phyloP scores from a whole-genome alignment of 805 yeast genomes.

The Vanderwaltozyma verrucispora region DNA sequence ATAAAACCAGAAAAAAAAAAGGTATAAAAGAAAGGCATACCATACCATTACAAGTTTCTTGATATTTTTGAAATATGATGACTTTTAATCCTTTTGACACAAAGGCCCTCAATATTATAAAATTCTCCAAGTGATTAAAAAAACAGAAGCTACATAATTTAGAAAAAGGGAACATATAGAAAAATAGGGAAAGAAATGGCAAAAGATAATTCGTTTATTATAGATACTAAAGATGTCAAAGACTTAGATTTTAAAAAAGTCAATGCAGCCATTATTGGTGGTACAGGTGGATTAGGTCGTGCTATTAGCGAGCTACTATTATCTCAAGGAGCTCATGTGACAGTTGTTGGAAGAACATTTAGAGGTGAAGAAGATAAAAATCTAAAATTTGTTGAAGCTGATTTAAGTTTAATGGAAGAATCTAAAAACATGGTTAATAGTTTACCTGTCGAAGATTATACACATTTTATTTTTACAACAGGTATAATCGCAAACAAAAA shows the following conservation, averaged over 20 bases:
- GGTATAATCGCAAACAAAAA: slow-evolving; percentile 31
- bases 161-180: neutral
- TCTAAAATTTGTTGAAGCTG: slow-evolving; percentile 27
- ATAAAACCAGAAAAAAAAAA: no score
- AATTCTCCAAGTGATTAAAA: no score
- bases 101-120: no score
- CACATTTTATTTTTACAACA: slow-evolving; percentile 30
- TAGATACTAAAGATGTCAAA: slow-evolving; percentile 1
- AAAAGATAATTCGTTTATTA: slow-evolving; percentile 3
- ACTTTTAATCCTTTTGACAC: no score
- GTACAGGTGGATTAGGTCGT: slow-evolving; percentile 34
- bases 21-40: no score
- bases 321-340: slow-evolving; percentile 24
- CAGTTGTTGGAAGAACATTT: slow-evolving; percentile 30
- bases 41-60: no score
- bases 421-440: slow-evolving; percentile 18
- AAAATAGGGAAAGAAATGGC: neutral
- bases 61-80: no score
- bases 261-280: slow-evolving; percentile 29
- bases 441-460: slow-evolving; percentile 15
- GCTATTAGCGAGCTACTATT: slow-evolving; percentile 24
- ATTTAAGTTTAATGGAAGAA: slow-evolving; percentile 25
- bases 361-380: slow-evolving; percentile 21
- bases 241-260: slow-evolving; percentile 3
- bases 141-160: no score